Evolutionary conservation across 495 filamentous ascomycete genomes (phyloP), one percentile per base, ranked within the genome.

Genomic region (Aspergillus affinis): DNA sequence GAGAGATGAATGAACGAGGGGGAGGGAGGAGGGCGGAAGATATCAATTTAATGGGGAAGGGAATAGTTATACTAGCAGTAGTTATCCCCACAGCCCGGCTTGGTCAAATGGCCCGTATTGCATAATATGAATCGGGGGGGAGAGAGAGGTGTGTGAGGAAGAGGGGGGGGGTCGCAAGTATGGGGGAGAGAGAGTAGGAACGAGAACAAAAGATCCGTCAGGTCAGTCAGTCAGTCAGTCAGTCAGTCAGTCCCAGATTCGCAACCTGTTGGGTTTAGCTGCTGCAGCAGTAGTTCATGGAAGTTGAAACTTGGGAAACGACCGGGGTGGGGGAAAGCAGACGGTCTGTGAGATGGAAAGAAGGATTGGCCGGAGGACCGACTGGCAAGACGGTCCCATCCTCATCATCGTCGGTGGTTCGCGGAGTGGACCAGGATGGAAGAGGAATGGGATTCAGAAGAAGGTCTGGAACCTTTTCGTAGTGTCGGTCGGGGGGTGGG

Each of bases 171-270:
- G 26, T 26, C 19, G 52, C 30, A 21, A 46, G 26, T 29, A 50
- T 41, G 51, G 27, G 45, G 36, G 36, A n/a, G 46, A 26, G 7
- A 52, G 32, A 51, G 19, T n/a, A 48, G 54, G 46, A 36, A 58
- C 48, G 55, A 60, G 49, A 55, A 45, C 32, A 58, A 60, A 61
- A 62, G 55, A 61, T 50, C 58, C 60, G 61, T n/a, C n/a, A n/a
- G n/a, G n/a, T n/a, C n/a, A n/a, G n/a, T n/a, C n/a, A n/a, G n/a
- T n/a, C n/a, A n/a, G n/a, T n/a, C n/a, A n/a, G n/a, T n/a, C n/a
- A n/a, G n/a, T n/a, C n/a, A n/a, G n/a, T n/a, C n/a, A n/a, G n/a
- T n/a, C n/a, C n/a, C n/a, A 62, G 55, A 61, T 50, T 55, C 60
- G 61, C 46, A 61, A 48, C 29, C 29, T 10, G 29, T 32, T 32